Percentiles rank a stretch among this genome's conserved stretches.
Conservation (phyloP, 768 basidiomycete genomes). For the Podaxis sp. region DNA sequence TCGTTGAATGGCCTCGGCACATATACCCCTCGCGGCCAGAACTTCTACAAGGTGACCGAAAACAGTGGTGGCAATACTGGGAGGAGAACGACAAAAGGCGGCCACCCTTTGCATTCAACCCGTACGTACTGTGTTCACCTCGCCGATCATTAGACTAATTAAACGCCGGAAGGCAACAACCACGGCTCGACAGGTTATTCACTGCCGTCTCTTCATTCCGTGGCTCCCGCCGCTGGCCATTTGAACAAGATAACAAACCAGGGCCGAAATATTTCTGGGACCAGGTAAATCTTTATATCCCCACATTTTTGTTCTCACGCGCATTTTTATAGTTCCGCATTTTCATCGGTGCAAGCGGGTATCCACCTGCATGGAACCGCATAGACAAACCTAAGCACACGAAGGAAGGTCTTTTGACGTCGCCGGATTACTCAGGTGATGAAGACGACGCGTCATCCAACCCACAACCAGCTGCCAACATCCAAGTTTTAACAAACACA, state of each 20-base stretch:
- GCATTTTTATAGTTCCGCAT: not conserved
- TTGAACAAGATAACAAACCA: not conserved
- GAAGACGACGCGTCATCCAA: not conserved
- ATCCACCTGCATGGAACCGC: slow-evolving; percentile 12
- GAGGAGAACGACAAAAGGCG: not conserved
- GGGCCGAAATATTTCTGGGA: slow-evolving; percentile 10
- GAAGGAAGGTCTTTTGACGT: not conserved
- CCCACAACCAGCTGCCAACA: not conserved
- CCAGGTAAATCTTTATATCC: not conserved
- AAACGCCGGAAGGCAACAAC: not conserved
- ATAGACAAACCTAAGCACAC: not conserved
- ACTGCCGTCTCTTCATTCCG: not conserved
- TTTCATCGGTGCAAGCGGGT: slow-evolving; percentile 1
- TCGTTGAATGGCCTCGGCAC: not conserved
- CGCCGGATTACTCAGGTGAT: slow-evolving; percentile 3
- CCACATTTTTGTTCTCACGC: not conserved
- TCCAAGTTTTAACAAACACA: not conserved
- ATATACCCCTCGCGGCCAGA: not conserved
- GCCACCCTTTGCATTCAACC: not conserved
- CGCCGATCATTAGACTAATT: not conserved
- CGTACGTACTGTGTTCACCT: not conserved
- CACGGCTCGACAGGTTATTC: not conserved
- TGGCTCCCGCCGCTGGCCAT: slow-evolving; percentile 3
- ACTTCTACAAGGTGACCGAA: not conserved
- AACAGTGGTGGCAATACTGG: slow-evolving; percentile 11